phyloP scores from a whole-genome alignment of 176 grass and related monocot species.

The Lolium perenne region DNA sequence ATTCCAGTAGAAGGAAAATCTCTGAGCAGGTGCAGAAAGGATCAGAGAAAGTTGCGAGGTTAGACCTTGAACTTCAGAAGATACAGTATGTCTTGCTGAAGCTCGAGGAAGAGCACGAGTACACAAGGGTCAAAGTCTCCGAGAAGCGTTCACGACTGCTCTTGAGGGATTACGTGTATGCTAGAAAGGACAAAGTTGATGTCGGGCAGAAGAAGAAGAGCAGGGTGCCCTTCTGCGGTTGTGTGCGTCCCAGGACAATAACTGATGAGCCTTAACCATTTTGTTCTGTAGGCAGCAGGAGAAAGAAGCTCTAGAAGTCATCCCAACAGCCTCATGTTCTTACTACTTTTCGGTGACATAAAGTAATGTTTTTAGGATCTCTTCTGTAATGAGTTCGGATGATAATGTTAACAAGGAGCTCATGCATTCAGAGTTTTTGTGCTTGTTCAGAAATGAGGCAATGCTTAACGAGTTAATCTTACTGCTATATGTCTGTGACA shows the following conservation, averaged over 20 bases:
- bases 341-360: not conserved
- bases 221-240: slow-evolving; percentile 60
- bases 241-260: slow-evolving; percentile 51
- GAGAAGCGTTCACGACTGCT: slow-evolving; percentile 62
- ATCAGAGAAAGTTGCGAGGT: slow-evolving; percentile 60
- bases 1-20: slow-evolving; percentile 58
- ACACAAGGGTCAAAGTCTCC: slow-evolving; percentile 41
- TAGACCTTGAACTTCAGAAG: slow-evolving; percentile 78
- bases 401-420: slow-evolving; percentile 28
- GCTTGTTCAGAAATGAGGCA: slow-evolving; percentile 17
- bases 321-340: slow-evolving; percentile 10
- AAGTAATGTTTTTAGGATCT: not conserved
- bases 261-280: slow-evolving; percentile 25
- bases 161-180: slow-evolving; percentile 75
- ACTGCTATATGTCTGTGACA: not conserved
- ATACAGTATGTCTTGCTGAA: slow-evolving; percentile 71
- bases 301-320: not conserved
- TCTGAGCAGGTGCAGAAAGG: slow-evolving; percentile 56
- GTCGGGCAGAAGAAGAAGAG: slow-evolving; percentile 49
- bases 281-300: slow-evolving; percentile 25
- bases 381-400: slow-evolving; percentile 22
- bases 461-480: slow-evolving; percentile 25
- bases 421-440: slow-evolving; percentile 13
- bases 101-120: slow-evolving; percentile 62
- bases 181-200: slow-evolving; percentile 47